These are phyloP conservation scores for Trichoderma sp. DNA, from an alignment of 2,329 filamentous ascomycete species.

Conservation along the genomic window DNA sequence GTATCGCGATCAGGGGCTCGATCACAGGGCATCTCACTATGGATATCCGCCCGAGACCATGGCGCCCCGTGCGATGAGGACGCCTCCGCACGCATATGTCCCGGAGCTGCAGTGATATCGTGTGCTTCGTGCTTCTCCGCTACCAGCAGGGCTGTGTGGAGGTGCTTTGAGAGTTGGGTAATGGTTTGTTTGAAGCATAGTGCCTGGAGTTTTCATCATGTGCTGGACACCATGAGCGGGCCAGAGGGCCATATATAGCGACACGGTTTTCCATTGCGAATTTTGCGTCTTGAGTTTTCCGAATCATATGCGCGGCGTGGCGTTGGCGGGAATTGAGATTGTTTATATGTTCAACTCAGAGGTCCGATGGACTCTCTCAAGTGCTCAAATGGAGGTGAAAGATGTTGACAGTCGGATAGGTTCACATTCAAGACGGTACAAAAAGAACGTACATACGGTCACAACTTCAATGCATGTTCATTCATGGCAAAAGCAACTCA, in stretches of 20 bases:
- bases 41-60: slow-evolving; percentile 10
- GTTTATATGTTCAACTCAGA: not conserved
- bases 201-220: slow-evolving; percentile 1
- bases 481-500: slow-evolving; percentile 16
- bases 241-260: slow-evolving; percentile 7
- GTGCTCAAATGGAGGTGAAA: not conserved
- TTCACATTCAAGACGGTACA: not conserved
- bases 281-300: not conserved
- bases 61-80: not conserved
- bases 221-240: slow-evolving; percentile 16
- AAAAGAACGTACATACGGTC: not conserved
- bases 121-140: not conserved
- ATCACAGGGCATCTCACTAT: not conserved
- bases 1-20: not conserved
- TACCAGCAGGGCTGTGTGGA: not conserved
- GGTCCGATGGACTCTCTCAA: not conserved
- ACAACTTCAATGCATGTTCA: not conserved
- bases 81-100: slow-evolving; percentile 14
- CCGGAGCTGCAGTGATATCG: not conserved
- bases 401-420: too few relatives aligned
- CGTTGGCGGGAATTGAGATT: slow-evolving; percentile 10
- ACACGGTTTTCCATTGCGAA: not conserved
- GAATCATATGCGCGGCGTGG: slow-evolving; percentile 20
- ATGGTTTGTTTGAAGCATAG: not conserved
- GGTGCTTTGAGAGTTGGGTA: not conserved